phyloP scores from a whole-genome alignment of 192 early-diverging fungal species.

The Umbelopsis vinacea region DNA sequence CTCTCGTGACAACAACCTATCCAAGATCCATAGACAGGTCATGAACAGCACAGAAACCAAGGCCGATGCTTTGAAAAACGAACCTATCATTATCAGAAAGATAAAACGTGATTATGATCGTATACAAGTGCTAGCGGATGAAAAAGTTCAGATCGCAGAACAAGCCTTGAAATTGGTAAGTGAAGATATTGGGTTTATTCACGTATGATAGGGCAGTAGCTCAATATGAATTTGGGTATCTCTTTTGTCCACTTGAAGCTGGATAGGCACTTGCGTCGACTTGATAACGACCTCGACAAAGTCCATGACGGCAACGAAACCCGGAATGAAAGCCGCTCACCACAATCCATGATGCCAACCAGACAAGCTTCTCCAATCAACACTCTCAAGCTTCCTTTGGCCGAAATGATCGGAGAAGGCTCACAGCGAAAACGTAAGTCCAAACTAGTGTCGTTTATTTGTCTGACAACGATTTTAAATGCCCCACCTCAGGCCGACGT shows the following conservation, averaged over 20 bases:
- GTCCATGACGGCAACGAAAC: constrained; percentile 12
- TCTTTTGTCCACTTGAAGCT: neutral
- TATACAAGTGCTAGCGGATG: constrained; percentile 28
- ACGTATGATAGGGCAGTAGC: neutral
- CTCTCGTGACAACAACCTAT: constrained; percentile 27
- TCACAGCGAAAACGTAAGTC: constrained; percentile 16
- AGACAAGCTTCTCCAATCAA: constrained; percentile 6
- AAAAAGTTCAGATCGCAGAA: constrained; percentile 36
- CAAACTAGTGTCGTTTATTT: neutral
- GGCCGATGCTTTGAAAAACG: constrained; percentile 29
- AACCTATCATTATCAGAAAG: constrained; percentile 30
- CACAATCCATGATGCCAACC: constrained; percentile 6
- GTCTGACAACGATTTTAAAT: neutral
- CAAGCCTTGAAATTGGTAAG: constrained; percentile 35
- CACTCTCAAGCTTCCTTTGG: neutral
- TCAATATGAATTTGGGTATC: no score
- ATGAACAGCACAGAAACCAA: constrained; percentile 23
- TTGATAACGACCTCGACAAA: constrained; percentile 34
- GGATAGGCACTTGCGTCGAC: constrained; percentile 31
- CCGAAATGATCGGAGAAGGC: constrained; percentile 9
- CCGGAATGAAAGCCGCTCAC: constrained; percentile 14
- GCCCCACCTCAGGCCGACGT: neutral
- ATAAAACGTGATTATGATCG: constrained; percentile 36
- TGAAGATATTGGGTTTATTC: neutral
- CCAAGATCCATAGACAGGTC: constrained; percentile 35